Evolutionary conservation across 176 grass and related monocot species (phyloP), one percentile per base, ranked within the genome.

Genomic region (Zea mays): DNA sequence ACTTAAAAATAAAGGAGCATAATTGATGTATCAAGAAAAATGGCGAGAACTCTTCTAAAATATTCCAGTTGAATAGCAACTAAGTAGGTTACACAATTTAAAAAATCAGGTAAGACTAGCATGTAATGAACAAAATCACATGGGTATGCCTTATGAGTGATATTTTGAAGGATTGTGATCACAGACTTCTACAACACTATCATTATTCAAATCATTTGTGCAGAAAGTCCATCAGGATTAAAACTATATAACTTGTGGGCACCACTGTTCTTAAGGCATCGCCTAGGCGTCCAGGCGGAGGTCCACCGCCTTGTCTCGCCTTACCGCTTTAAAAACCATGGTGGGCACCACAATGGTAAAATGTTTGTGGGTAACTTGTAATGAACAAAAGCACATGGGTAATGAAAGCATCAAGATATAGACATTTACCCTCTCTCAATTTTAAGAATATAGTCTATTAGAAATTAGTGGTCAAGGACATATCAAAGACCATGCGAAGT

Each of bases 311-410:
- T 27, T 27, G 27, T 27, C 27, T 27, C 27, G 27, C 27, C 27
- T 27, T 27, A 27, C 27, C 27, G 27, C 27, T 27, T 27, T 27
- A 27, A 27, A 27, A 27, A 27, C 27, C 27, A 27, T 27, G 27
- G 6, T n/a, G 4, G 6, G 42, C 38, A 44, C 2, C 10, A 65
- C 13, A 39, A 45, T 40, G 36, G 54, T 21, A 56, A 27, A 65
- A 72, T 44, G 3, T 46, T 4, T 46, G 34, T 46, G 15, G 35
- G 35, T 40, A 62, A 3, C 10, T 81, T 36, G 6, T 52, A 65
- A 14, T 66, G 6, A 62, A 81, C 6, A 4, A 42, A 73, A 81
- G 2, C 62, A 10, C n/a, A 62, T 40, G 16, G 43, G 20, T 81
- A 61, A 61, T 61, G 8, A 81, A 37, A 71, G 20, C 34, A 61